phyloP scores from a whole-genome alignment of 202 grass and related monocot species.

The Setaria viridis region DNA sequence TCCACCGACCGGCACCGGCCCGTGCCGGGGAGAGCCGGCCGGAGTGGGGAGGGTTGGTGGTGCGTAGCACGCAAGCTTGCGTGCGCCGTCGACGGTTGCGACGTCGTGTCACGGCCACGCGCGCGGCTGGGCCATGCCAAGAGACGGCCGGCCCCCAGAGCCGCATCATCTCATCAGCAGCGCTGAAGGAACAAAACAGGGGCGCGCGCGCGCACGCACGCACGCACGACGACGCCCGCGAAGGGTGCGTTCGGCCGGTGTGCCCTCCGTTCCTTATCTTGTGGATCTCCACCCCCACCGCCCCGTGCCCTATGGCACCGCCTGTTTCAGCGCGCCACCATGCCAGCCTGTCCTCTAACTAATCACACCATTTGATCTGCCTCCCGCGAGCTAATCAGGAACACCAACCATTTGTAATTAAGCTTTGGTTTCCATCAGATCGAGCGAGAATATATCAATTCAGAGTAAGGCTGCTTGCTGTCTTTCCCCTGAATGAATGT shows the following conservation, averaged over 20 bases:
- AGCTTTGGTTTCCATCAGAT: background rate
- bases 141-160: background rate
- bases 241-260: background rate
- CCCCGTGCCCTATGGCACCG: constrained; percentile 33
- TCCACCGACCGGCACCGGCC: background rate
- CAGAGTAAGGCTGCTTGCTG: too few relatives aligned
- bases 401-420: background rate
- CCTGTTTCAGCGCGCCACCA: background rate
- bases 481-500: background rate
- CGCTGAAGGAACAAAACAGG: background rate
- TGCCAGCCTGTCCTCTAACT: background rate
- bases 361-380: background rate
- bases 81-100: constrained; percentile 37
- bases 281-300: background rate
- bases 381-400: background rate
- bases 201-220: background rate
- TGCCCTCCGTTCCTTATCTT: constrained; percentile 36
- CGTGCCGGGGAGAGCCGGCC: background rate
- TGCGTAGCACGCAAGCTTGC: background rate
- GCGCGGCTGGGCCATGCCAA: background rate
- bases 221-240: background rate
- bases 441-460: background rate
- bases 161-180: background rate
- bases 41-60: constrained; percentile 36
- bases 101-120: constrained; percentile 41